These are phyloP conservation scores for Verticillium isaacii DNA, from an alignment of 2,329 filamentous ascomycete genomes.

Conservation along the genomic window DNA sequence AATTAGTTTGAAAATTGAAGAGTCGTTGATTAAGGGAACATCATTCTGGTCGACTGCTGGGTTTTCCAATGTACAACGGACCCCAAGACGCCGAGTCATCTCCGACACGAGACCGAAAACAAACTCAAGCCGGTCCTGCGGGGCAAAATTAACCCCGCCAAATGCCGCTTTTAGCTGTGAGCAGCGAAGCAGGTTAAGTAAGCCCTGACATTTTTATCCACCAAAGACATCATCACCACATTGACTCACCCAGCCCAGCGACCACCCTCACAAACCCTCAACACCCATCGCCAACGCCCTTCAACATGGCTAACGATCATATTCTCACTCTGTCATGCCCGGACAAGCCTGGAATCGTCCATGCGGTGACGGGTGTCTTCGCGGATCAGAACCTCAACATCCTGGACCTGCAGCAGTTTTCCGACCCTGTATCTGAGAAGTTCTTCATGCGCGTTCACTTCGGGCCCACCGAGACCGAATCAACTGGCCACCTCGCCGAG, in stretches of 20 bases:
- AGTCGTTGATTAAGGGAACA: too few species aligned
- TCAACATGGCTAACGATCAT: conserved; percentile 49
- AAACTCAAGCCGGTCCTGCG: background rate
- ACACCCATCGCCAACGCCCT: background rate
- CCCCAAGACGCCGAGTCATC: background rate
- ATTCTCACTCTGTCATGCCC: conserved; percentile 80
- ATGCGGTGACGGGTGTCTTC: conserved; percentile 76
- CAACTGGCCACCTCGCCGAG: conserved; percentile 44
- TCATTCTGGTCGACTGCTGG: too few species aligned
- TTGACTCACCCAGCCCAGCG: background rate
- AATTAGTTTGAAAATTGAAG: too few species aligned
- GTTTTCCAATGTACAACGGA: too few species aligned
- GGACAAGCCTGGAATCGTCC: conserved; percentile 79
- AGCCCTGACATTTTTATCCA: background rate
- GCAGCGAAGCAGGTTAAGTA: background rate
- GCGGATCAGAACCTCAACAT: conserved; percentile 73
- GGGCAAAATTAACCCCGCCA: background rate
- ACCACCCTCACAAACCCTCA: background rate
- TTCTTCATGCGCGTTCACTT: conserved; percentile 93
- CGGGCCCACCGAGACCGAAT: conserved; percentile 49
- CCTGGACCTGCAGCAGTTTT: conserved; percentile 80
- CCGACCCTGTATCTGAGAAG: conserved; percentile 65
- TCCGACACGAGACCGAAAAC: background rate
- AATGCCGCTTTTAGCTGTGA: background rate
- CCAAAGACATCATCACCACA: background rate